Evolutionary conservation across 176 grass and related monocot species (phyloP), one percentile per base, ranked within the genome.

Genomic region (Cocos nucifera): DNA sequence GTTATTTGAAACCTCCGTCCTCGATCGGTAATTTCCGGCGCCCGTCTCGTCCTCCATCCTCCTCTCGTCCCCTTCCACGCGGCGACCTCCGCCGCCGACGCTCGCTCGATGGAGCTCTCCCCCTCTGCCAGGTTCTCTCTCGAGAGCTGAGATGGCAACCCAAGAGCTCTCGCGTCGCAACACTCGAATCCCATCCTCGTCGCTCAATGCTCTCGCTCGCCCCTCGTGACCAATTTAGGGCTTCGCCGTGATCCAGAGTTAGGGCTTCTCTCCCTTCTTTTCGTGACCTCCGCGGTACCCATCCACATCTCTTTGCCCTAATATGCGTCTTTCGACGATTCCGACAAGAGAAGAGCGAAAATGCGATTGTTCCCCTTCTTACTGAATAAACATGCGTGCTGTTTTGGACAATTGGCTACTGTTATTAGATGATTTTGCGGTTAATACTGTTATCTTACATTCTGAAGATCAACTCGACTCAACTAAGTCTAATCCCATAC

Each of bases 251-350:
- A 69, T 30, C 32, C 67, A 9, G 54, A 48, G 4, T 4, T 69
- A 19, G 67, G 67, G 19, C 19, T 69, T 29, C 18, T 58, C 53
- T 32, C 67, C 30, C 19, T 69, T 20, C 54, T 69, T 4, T 69
- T 69, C 67, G 54, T 58, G 25, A 4, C 58, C 8, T 69, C 54
- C 1, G 6, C 48, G 54, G 67, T 69, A 69, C 35, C 35, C 35
- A 44, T 44, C 9, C 1, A 44, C 10, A 9, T 44, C 35, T 44
- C 35, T 44, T 44, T 44, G 8, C 35, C 35, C 35, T 44, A 44
- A 44, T 44, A 9, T 44, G 3, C 35, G 2, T 14, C 35, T 44
- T 14, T 44, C 35, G 35, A 44, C 14, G 10, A 44, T 14, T 44
- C 35, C 35, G 10, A 44, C 8, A 14, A 44, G 35, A 44, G 7